A percentile compares a stretch with the other conserved stretches of the same genome.
These are phyloP conservation scores for Fusarium hainanense DNA, from an alignment of 2,329 filamentous ascomycete species.

Conservation along the genomic window DNA sequence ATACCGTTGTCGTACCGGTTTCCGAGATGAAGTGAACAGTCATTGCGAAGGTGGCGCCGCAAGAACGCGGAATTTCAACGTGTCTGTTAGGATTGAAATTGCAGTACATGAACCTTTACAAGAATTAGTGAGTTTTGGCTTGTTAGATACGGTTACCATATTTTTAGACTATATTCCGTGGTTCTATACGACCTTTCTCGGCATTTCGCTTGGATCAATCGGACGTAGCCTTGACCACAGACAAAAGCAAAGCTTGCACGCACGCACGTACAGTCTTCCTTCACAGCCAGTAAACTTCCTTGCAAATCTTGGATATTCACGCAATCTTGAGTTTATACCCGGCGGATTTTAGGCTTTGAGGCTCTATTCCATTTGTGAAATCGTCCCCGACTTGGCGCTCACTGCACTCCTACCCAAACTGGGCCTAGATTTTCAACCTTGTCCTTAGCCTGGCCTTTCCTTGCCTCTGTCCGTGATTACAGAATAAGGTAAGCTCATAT, in stretches of 20 bases:
- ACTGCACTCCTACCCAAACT: slow-evolving; percentile 29
- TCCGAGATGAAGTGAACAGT: not conserved
- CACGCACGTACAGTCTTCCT: slow-evolving; percentile 8
- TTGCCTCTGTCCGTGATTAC: slow-evolving; percentile 16
- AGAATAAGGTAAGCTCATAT: slow-evolving; percentile 10
- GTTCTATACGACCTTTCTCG: not conserved
- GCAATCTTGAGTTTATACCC: slow-evolving; percentile 30
- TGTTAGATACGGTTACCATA: not conserved
- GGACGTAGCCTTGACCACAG: not conserved
- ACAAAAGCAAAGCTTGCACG: slow-evolving; percentile 23
- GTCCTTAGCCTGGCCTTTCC: slow-evolving; percentile 8
- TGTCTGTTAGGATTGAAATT: not conserved
- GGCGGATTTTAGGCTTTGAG: slow-evolving; percentile 24
- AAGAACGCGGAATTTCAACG: not conserved
- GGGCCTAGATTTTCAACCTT: slow-evolving; percentile 36
- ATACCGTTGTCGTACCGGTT: slow-evolving; percentile 13
- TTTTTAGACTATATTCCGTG: not conserved
- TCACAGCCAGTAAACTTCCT: slow-evolving; percentile 7
- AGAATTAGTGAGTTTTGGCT: not conserved
- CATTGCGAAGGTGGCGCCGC: not conserved
- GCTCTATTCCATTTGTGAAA: slow-evolving; percentile 40
- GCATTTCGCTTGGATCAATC: not conserved
- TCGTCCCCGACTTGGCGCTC: slow-evolving; percentile 39
- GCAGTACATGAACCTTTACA: not conserved
- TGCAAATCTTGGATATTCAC: slow-evolving; percentile 29